phyloP scores from a whole-genome alignment of 257 asterid genomes.

The Solanum habrochaites region DNA sequence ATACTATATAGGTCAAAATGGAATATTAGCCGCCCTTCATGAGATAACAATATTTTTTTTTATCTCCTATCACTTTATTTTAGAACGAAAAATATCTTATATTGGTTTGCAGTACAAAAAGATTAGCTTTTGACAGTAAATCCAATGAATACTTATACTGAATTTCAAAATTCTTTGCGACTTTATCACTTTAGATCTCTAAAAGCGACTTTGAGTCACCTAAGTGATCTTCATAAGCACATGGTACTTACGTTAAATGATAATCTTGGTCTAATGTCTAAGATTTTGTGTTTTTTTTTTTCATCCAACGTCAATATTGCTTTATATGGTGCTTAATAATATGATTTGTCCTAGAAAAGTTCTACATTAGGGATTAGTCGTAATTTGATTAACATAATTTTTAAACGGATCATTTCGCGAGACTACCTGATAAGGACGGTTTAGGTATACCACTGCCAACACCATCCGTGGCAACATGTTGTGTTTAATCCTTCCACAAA shows the following conservation, averaged over 20 bases:
- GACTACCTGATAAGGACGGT: not conserved
- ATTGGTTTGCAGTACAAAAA: not conserved
- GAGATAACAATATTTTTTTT: not conserved
- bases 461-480: not conserved
- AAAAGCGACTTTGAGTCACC: not conserved
- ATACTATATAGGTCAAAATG: not conserved
- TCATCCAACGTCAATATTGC: not conserved
- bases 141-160: not conserved
- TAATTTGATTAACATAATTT: too few relatives aligned
- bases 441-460: not conserved
- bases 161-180: not conserved
- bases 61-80: not conserved
- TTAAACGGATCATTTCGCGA: too few relatives aligned
- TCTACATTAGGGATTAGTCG: not conserved
- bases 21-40: not conserved
- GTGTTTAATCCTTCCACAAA: not conserved
- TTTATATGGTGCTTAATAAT: not conserved
- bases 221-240: not conserved
- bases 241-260: not conserved
- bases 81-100: not conserved
- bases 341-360: not conserved
- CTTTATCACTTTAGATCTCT: not conserved
- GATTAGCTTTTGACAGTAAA: not conserved
- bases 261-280: not conserved
- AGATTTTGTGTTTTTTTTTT: not conserved